Conservation (phyloP, 2,329 filamentous ascomycete genomes). For the Escovopsis sp. region DNA sequence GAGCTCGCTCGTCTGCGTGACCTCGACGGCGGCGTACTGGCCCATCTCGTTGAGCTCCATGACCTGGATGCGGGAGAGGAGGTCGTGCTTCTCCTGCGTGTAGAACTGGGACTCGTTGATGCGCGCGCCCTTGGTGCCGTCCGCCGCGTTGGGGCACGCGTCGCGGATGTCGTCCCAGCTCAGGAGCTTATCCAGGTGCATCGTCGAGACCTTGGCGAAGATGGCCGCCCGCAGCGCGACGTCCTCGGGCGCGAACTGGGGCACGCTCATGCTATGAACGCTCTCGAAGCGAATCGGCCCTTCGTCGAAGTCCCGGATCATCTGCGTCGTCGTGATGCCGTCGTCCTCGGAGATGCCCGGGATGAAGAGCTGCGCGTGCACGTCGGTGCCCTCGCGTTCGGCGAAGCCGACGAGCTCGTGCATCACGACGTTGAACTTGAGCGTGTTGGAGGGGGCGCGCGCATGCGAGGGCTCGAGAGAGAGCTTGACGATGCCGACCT, state of each 20-base stretch:
- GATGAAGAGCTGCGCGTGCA: conserved; percentile 94
- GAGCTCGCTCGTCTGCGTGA: conserved; percentile 68
- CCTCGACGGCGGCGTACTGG: conserved; percentile 83
- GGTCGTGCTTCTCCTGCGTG: conserved; percentile 82
- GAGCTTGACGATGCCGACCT: conserved; percentile 78
- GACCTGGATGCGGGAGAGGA: conserved; percentile 77
- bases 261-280: conserved; percentile 94
- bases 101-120: conserved; percentile 88
- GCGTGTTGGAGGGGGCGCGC: conserved; percentile 74
- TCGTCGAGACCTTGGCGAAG: conserved; percentile 77
- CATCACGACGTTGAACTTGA: conserved; percentile 99
- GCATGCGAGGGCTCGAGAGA: conserved; percentile 89
- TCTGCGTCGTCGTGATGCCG: conserved; percentile 86
- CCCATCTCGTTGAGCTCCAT: conserved; percentile 85
- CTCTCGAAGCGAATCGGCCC: conserved; percentile 87
- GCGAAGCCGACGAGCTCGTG: conserved; percentile 89
- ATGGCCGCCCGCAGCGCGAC: conserved; percentile 74
- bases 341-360: conserved; percentile 80
- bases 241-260: conserved; percentile 53
- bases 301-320: conserved; percentile 89
- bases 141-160: conserved; percentile 39
- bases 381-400: conserved; percentile 85
- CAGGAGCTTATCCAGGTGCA: conserved; percentile 91
- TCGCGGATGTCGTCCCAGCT: conserved; percentile 99
- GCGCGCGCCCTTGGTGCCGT: conserved; percentile 43